Base-by-base conservation (phyloP, 108 stramenopile species). In the Skeletonema menzelii region DNA sequence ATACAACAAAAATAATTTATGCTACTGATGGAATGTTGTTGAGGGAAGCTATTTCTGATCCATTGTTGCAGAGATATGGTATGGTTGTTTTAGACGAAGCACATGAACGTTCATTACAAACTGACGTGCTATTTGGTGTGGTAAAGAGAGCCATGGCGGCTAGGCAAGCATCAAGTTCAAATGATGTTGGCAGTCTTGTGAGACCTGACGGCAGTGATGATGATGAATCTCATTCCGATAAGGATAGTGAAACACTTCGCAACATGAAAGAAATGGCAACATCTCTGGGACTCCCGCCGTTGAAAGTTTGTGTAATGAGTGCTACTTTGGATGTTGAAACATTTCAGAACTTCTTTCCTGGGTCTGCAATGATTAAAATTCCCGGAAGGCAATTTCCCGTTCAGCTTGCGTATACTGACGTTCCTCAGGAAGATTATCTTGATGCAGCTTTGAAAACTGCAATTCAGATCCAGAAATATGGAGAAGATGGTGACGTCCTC, bases 11-110 rank as follows among this genome's bases (percentile, higher is more conserved):
- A 47, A 86, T 98, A 13, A 81, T 91, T 53, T 99, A 98, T 82
- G 88, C 82, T 24, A 99, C 99, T 0, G 99, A 99, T 74, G 98
- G 98, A 11, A 97, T 99, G 88, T 88, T 99, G 20, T 86, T 99
- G 37, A 73, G 99, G 47, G 98, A 98, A 72, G 92, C 94, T 26
- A 94, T 93, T 84, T 28, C 69, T 1, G 95, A 95, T 83, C 91
- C 94, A 3, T 70, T 94, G 35, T 77, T 99, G 26, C 66, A 70
- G 15, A 24, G 82, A 17, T 99, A 99, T 85, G 82, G 83, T 6
- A 78, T 96, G 40, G 60, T 99, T 19, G 84, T 98, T 8, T 77
- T 99, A 55, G 99, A 99, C 72, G 99, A 99, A 84, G 93, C 96
- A 0, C 98, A 99, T 80, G 98, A 99, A 77, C 87, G 98, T 28